Percentiles rank a stretch among this genome's conserved stretches.
Evolutionary conservation across 306 rosid genomes (phyloP).

Genomic region (Quercus glauca): DNA sequence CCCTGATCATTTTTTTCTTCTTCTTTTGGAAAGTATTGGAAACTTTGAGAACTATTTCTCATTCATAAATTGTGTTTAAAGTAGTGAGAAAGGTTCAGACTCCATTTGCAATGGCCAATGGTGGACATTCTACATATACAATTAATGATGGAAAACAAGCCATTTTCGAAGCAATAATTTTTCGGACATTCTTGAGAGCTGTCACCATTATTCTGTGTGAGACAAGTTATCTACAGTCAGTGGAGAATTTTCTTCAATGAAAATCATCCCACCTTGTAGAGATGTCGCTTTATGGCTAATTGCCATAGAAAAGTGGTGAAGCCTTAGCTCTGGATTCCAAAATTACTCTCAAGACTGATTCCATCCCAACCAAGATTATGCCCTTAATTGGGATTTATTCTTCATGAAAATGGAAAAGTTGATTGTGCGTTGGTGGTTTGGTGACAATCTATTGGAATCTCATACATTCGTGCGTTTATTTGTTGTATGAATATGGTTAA

Average conservation of each 20-base stretch:
- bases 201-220: constrained; percentile 52
- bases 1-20: not conserved
- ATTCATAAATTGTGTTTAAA: constrained; percentile 22
- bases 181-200: constrained; percentile 46
- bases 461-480: constrained; percentile 43
- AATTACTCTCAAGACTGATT: constrained; percentile 44
- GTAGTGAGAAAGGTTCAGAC: constrained; percentile 32
- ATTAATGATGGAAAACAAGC: constrained; percentile 46
- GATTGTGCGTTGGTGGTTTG: constrained; percentile 51
- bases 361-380: constrained; percentile 64
- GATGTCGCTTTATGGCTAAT: constrained; percentile 50
- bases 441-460: constrained; percentile 53
- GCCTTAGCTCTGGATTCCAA: constrained; percentile 61
- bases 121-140: constrained; percentile 29
- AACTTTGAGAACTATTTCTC: constrained; percentile 14
- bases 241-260: constrained; percentile 66
- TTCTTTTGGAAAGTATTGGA: constrained; percentile 7
- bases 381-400: constrained; percentile 73
- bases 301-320: constrained; percentile 49
- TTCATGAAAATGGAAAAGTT: constrained; percentile 44
- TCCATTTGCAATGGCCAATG: constrained; percentile 29
- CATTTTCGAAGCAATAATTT: constrained; percentile 38
- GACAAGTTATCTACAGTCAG: constrained; percentile 52
- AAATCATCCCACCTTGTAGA: constrained; percentile 50
- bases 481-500: constrained; percentile 44